Evolutionary conservation across 257 asterid genomes (phyloP).

Genomic region (Solanum verrucosum): DNA sequence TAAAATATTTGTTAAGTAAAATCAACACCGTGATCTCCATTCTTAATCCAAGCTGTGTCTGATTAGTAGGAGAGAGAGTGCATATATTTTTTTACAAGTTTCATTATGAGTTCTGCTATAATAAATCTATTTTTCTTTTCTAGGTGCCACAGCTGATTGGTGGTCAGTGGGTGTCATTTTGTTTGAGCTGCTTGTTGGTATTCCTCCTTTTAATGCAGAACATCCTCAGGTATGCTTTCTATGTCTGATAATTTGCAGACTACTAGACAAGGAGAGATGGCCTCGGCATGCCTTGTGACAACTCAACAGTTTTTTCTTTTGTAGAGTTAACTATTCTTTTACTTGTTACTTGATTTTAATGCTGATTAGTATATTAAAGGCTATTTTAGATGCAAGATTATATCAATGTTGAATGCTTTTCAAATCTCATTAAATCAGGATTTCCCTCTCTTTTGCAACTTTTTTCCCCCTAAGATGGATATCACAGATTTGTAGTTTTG

Average conservation of each 20-base stretch:
- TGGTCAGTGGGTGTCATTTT: slow-evolving; percentile 96
- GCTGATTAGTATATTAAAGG: not conserved
- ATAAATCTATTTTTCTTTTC: slow-evolving; percentile 7
- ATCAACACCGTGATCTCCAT: not conserved
- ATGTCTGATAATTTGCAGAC: not conserved
- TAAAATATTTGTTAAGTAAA: not conserved
- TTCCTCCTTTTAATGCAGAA: slow-evolving; percentile 94
- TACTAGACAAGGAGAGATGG: not conserved
- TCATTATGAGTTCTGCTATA: not conserved
- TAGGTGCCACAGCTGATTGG: slow-evolving; percentile 95
- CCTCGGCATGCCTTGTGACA: not conserved
- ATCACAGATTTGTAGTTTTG: not conserved
- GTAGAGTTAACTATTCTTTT: not conserved
- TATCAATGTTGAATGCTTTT: not conserved
- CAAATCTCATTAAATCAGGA: not conserved
- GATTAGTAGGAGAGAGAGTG: not conserved
- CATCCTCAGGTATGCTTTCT: slow-evolving; percentile 52
- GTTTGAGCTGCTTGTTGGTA: slow-evolving; percentile 74
- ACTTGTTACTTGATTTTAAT: not conserved
- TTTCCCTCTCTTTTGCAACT: not conserved
- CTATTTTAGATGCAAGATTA: not conserved
- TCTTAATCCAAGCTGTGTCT: not conserved
- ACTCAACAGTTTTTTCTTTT: not conserved
- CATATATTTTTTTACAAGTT: not conserved
- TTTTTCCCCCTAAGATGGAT: not conserved